Base-by-base conservation (phyloP, 1,284 basidiomycete genomes). In the Sphaerobolus stellatus region DNA sequence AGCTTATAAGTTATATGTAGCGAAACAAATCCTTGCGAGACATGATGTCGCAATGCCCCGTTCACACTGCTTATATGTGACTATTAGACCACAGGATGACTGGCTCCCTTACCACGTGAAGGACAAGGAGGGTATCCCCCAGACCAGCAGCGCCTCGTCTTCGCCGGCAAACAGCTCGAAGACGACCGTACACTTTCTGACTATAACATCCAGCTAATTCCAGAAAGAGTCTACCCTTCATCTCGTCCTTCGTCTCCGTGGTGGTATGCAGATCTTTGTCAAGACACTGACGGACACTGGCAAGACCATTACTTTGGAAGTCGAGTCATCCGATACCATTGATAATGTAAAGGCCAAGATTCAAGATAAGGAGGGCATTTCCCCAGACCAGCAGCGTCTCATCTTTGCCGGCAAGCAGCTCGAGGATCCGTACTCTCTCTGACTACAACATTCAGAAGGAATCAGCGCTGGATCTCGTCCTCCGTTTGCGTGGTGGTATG, bases 241-340 rank as follows among this genome's bases (percentile, higher is more conserved):
- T 57, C 70, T 80, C 28, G 41, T 43, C 28, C 41, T 43, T 22
- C 41, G 41, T 14, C 41, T 43, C 28, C 41, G 41, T 43, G 41
- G 41, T 9, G 77, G 79, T 53, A 90, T 90, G 89, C 88, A 90
- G 73, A 90, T 91, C 67, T 91, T 92, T 68, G 88, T 91, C 25
- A 91, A 91, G 75, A 86, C 83, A 58, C 76, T 94, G 54, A 80
- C 77, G n/a, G n/a, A n/a, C n/a, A 94, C 92, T 36, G 92, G 92
- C 63, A 94, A 92, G 82, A 90, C 90, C 56, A 92, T 43, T 11
- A 43, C 41, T 22, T 13, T 43, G 13, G 41, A 43, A 14, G 41
- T 43, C 18, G 41, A 43, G 28, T 43, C 41, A 18, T 43, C 41
- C 4, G 41, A 43, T 9, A 43, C 41, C 20, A 43, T 43, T 13